Percentiles rank a stretch among this genome's conserved stretches.
Conservation (phyloP, 2,329 filamentous ascomycete species). For the Epichloe sp. region DNA sequence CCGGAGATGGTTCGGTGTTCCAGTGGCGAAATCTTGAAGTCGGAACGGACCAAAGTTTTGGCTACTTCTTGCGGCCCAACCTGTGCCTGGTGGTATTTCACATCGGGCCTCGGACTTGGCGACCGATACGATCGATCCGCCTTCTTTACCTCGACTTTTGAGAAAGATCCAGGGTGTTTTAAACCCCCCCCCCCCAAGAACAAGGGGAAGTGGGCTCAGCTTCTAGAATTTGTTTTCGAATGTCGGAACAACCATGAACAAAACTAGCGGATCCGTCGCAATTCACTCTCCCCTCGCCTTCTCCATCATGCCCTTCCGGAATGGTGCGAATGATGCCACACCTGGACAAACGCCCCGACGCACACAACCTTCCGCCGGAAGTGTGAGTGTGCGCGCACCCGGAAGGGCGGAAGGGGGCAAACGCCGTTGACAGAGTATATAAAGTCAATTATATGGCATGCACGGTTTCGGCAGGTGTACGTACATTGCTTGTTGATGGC, state of each 20-base stretch:
- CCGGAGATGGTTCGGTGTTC: background rate
- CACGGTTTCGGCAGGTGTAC: too few species aligned
- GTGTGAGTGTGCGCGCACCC: background rate
- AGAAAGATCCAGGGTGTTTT: background rate
- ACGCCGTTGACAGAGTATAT: too few species aligned
- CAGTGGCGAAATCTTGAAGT: background rate
- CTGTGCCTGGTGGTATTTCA: background rate
- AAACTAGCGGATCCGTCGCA: background rate
- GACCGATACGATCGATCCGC: background rate
- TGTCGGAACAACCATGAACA: background rate
- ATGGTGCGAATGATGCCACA: background rate
- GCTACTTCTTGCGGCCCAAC: background rate
- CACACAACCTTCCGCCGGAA: background rate
- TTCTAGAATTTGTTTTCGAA: conserved; percentile 1
- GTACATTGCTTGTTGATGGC: too few species aligned
- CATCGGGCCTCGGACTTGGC: background rate
- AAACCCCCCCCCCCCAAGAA: too few species aligned
- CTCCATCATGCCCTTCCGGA: background rate
- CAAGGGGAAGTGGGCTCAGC: background rate
- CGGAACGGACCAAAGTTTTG: background rate
- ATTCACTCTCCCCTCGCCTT: too few species aligned
- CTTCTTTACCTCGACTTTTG: background rate
- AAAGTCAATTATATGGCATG: too few species aligned
- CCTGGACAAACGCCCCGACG: background rate
- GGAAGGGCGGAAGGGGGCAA: background rate